phyloP scores from a whole-genome alignment of 2,329 filamentous ascomycete genomes.

The Colletotrichum lupini region DNA sequence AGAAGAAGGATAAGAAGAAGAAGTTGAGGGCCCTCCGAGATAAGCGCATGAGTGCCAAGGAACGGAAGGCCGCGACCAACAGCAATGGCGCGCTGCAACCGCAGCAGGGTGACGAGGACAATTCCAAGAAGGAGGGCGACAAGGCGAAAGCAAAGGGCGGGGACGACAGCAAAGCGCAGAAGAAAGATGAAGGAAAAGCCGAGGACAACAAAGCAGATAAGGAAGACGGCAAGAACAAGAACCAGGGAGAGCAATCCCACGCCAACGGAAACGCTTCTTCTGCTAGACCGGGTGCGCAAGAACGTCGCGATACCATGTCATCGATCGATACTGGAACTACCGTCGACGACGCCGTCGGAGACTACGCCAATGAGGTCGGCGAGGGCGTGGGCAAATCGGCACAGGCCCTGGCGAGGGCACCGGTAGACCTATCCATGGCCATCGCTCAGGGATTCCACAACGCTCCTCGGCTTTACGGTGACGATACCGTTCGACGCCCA shows the following conservation, averaged over 20 bases:
- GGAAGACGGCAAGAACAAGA: background rate
- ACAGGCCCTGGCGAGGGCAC: slow-evolving; percentile 63
- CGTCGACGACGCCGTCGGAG: slow-evolving; percentile 46
- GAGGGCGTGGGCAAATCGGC: slow-evolving; percentile 63
- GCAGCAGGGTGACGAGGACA: slow-evolving; percentile 2
- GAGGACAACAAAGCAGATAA: background rate
- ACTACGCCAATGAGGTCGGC: slow-evolving; percentile 62
- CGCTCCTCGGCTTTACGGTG: slow-evolving; percentile 75
- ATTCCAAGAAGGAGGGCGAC: background rate
- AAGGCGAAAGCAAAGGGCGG: background rate
- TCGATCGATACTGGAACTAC: slow-evolving; percentile 35
- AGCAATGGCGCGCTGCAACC: background rate
- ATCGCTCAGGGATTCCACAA: slow-evolving; percentile 78
- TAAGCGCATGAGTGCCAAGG: slow-evolving; percentile 34
- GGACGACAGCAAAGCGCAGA: background rate
- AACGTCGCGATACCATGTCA: slow-evolving; percentile 36
- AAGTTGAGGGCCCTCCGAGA: slow-evolving; percentile 49
- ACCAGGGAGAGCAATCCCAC: background rate
- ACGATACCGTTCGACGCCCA: slow-evolving; percentile 74
- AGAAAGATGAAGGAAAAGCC: background rate
- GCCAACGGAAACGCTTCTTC: slow-evolving; percentile 12
- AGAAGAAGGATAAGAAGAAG: slow-evolving; percentile 61
- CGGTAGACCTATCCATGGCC: slow-evolving; percentile 70
- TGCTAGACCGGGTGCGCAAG: slow-evolving; percentile 11
- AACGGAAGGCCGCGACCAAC: slow-evolving; percentile 8